A percentile compares a stretch with the other conserved stretches of the same genome.
Conservation (phyloP, 2,329 filamentous ascomycete genomes). For the Dactylellina leptospora region DNA sequence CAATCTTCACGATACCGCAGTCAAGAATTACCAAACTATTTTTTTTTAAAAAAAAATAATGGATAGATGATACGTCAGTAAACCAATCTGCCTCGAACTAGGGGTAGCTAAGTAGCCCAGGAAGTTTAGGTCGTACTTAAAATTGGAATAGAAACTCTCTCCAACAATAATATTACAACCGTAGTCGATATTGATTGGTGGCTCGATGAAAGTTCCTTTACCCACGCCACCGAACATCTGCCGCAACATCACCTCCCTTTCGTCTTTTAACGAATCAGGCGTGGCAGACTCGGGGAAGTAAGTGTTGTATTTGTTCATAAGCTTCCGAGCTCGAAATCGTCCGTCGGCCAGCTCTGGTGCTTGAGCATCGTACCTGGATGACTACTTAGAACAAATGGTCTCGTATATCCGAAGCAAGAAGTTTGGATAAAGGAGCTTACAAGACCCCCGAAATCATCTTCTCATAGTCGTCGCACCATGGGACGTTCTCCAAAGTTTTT, state of each 20-base stretch:
- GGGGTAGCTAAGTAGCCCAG: not conserved
- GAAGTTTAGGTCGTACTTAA: no score
- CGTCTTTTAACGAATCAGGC: conserved; percentile 60
- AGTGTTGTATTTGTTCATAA: conserved; percentile 69
- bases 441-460: conserved; percentile 73
- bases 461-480: conserved; percentile 70
- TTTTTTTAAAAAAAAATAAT: not conserved
- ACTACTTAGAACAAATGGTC: not conserved
- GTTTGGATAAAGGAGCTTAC: conserved; percentile 59
- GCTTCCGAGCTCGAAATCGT: conserved; percentile 67
- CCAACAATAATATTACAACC: conserved; percentile 72
- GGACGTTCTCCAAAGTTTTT: conserved; percentile 64
- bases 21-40: conserved; percentile 64
- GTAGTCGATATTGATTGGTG: conserved; percentile 71
- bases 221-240: conserved; percentile 66
- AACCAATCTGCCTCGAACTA: not conserved
- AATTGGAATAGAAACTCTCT: conserved; percentile 71
- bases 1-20: conserved; percentile 66
- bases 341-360: conserved; percentile 64
- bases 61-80: no score
- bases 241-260: conserved; percentile 63
- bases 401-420: not conserved
- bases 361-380: conserved; percentile 65
- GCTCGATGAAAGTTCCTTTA: conserved; percentile 68
- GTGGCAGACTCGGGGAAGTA: conserved; percentile 66